These are phyloP conservation scores for Pleurotus salmoneostramineus DNA, from an alignment of 768 basidiomycete genomes.

Conservation along the genomic window DNA sequence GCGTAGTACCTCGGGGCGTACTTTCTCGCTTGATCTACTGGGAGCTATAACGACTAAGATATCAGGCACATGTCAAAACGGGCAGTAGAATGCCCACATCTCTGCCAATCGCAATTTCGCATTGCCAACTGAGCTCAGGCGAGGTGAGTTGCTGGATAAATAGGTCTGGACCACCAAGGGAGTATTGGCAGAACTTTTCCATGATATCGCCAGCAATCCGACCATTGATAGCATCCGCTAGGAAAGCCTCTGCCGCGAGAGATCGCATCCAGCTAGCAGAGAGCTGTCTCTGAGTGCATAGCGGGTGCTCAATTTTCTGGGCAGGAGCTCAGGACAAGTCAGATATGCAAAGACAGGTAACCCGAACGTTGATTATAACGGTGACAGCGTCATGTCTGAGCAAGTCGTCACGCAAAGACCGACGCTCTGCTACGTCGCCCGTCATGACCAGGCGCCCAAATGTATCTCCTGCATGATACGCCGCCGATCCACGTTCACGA, in stretches of 20 bases:
- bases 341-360: neutral
- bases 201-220: conserved; percentile 19
- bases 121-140: conserved; percentile 23
- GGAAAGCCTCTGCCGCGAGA: conserved; percentile 17
- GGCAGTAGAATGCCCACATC: neutral
- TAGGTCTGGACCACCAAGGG: conserved; percentile 19
- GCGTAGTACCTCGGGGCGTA: conserved; percentile 23
- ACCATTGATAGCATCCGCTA: conserved; percentile 16
- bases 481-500: conserved; percentile 13
- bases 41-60: conserved; percentile 8
- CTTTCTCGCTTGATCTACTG: conserved; percentile 13
- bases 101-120: conserved; percentile 6
- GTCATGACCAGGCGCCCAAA: conserved; percentile 17
- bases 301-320: conserved; percentile 17
- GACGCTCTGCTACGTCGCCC: conserved; percentile 16
- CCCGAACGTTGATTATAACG: conserved; percentile 17
- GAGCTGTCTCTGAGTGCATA: conserved; percentile 19
- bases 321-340: neutral
- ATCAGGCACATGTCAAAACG: neutral
- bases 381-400: conserved; percentile 16
- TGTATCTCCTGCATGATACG: conserved; percentile 18
- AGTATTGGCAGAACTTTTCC: conserved; percentile 18
- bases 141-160: conserved; percentile 15
- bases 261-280: conserved; percentile 15
- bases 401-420: conserved; percentile 17